phyloP scores from a whole-genome alignment of 257 asterid genomes.

The Buddleja alternifolia region DNA sequence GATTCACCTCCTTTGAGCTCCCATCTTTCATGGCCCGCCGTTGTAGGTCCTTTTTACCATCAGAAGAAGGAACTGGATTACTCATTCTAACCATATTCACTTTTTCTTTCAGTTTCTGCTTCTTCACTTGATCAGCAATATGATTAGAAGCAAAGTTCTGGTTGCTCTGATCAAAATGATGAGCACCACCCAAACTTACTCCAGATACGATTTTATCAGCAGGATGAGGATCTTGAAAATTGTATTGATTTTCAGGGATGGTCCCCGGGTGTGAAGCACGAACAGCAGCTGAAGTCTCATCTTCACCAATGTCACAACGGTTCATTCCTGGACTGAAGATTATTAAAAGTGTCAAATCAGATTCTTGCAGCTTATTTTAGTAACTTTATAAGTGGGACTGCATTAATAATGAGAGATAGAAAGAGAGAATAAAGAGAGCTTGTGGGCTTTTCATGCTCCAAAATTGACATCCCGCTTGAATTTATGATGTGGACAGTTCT shows the following conservation, averaged over 20 bases:
- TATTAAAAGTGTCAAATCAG: slow-evolving; percentile 23
- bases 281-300: slow-evolving; percentile 70
- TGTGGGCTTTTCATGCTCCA: too few species aligned
- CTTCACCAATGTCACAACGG: slow-evolving; percentile 71
- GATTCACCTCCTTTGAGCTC: slow-evolving; percentile 55
- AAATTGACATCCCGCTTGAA: too few species aligned
- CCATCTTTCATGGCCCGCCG: slow-evolving; percentile 42
- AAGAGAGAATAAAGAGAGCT: too few species aligned
- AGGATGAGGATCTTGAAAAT: slow-evolving; percentile 43
- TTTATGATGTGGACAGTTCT: too few species aligned
- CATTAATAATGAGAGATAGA: slow-evolving; percentile 9
- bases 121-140: slow-evolving; percentile 47
- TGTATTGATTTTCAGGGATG: slow-evolving; percentile 49
- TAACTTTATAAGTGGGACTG: not conserved
- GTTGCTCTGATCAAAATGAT: slow-evolving; percentile 34
- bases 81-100: slow-evolving; percentile 34
- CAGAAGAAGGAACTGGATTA: slow-evolving; percentile 30
- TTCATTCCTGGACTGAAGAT: slow-evolving; percentile 88
- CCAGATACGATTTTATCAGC: slow-evolving; percentile 45
- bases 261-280: slow-evolving; percentile 50
- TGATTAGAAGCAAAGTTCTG: slow-evolving; percentile 35
- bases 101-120: slow-evolving; percentile 54
- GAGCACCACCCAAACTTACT: slow-evolving; percentile 43
- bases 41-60: slow-evolving; percentile 40
- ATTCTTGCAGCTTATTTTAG: slow-evolving; percentile 8